A percentile compares a stretch with the other conserved stretches of the same genome.
phyloP scores from a whole-genome alignment of 225 moss, liverwort and hornwort species.

The Takakia lepidozioides region DNA sequence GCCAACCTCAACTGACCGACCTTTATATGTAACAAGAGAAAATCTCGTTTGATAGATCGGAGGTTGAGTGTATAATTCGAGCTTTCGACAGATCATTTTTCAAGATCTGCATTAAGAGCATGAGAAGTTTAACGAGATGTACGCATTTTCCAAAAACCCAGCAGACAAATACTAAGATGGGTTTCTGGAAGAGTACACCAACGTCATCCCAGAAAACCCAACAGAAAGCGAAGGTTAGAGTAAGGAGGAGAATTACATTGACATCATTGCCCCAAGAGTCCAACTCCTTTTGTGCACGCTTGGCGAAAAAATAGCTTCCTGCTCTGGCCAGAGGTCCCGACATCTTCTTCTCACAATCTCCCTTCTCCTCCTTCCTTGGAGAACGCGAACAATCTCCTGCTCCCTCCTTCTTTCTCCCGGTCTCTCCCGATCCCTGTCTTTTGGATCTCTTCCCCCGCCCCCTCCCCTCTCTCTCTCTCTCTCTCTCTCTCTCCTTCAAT shows the following conservation, averaged over 20 bases:
- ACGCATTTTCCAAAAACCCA: not conserved
- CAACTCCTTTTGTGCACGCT: slow-evolving; percentile 36
- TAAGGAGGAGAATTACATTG: slow-evolving; percentile 13
- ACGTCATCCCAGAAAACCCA: not conserved
- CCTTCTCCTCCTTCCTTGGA: no score
- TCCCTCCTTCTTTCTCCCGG: no score
- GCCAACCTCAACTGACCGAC: no score
- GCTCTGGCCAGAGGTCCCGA: slow-evolving; percentile 26
- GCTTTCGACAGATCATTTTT: not conserved
- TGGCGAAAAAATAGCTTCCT: slow-evolving; percentile 44
- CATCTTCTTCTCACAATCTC: no score
- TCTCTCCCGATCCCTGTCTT: no score
- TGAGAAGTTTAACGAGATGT: not conserved
- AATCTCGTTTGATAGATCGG: no score
- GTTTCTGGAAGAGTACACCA: not conserved
- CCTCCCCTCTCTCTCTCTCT: no score
- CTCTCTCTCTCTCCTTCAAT: no score
- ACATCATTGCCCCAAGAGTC: slow-evolving; percentile 48
- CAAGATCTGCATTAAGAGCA: not conserved
- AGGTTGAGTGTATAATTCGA: no score
- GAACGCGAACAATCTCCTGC: no score
- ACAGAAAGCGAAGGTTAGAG: not conserved
- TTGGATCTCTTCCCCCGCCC: no score
- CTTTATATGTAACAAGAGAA: no score
- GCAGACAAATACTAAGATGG: not conserved